Evolutionary conservation across 768 basidiomycete genomes (phyloP), one percentile per base, ranked within the genome.

Genomic region (Leucogyrophana mollusca): DNA sequence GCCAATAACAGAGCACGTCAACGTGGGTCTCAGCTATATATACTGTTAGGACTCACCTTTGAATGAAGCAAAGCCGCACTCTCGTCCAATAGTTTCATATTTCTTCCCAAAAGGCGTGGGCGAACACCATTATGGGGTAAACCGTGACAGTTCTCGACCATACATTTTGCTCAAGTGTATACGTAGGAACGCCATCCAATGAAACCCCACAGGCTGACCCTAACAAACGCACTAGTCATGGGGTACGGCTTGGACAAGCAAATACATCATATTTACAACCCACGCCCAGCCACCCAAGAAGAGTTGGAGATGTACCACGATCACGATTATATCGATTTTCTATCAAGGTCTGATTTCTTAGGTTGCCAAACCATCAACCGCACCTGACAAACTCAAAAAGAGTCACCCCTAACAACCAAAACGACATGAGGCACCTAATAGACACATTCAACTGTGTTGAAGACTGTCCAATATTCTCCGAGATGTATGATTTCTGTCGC

Each of bases 191-290:
- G 87, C 39, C 95, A 99, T 70, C 95, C 95, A 2, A 99, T 99
- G 95, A 96, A 97, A 65, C 95, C 95, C 4, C 93, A 96, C 57
- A 79, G 95, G 20, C 70, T 99, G n/a, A 94, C 95, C 3, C 67
- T 99, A 44, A 98, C 96, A 14, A 99, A 97, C 56, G 85, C 94
- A 2, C 79, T 99, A 38, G 94, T 98, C 10, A 80, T 95, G 67
- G 95, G 94, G 0, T 99, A 98, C 60, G 95, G 93, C 13, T 73
- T 99, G 13, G 93, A 98, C 72, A 91, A 95, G 55, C 86, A 90
- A 55, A 95, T 99, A 59, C 90, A 96, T 56, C 73, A 89, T 45
- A 90, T 96, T 30, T 94, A 90, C 65, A 84, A 88, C 56, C 94
- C 95, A 3, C 79, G 91, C 30, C 74, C 83, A 9, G 95, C 95